A percentile compares a stretch with the other conserved stretches of the same genome.
Conservation (phyloP, 1,284 basidiomycete genomes). For the Tilletia setariae region DNA sequence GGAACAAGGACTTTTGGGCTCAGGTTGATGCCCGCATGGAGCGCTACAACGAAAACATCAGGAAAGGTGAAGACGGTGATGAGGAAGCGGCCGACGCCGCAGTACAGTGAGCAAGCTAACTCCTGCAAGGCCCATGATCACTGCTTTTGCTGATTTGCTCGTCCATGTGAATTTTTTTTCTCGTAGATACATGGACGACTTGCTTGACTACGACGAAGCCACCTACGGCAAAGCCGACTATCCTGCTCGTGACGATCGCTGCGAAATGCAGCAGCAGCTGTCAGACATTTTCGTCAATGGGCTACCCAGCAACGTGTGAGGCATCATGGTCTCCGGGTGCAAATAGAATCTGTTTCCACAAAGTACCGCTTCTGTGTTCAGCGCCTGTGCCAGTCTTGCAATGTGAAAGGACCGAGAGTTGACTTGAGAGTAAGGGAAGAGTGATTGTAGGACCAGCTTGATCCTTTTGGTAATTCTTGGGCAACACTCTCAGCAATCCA, state of each 20-base stretch:
- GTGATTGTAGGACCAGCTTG: background rate
- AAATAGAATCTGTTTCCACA: no score
- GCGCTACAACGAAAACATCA: background rate
- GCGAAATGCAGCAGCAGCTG: no score
- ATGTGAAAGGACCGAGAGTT: background rate
- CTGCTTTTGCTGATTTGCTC: background rate
- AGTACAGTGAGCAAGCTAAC: background rate
- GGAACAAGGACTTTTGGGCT: background rate
- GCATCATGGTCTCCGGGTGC: no score
- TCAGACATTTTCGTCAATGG: no score
- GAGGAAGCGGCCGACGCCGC: background rate
- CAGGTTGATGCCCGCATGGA: background rate
- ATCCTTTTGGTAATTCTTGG: background rate
- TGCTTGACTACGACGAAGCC: background rate
- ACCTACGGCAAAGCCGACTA: no score
- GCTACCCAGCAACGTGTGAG: no score
- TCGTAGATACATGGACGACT: background rate
- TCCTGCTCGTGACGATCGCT: no score
- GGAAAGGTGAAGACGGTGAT: background rate
- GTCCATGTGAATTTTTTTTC: background rate
- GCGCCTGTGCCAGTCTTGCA: no score
- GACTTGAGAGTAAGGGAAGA: background rate
- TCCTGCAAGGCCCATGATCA: background rate
- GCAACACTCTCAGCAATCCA: background rate
- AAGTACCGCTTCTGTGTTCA: no score